phyloP scores from a whole-genome alignment of 2,329 filamentous ascomycete species.

The Diaporthe sp. region DNA sequence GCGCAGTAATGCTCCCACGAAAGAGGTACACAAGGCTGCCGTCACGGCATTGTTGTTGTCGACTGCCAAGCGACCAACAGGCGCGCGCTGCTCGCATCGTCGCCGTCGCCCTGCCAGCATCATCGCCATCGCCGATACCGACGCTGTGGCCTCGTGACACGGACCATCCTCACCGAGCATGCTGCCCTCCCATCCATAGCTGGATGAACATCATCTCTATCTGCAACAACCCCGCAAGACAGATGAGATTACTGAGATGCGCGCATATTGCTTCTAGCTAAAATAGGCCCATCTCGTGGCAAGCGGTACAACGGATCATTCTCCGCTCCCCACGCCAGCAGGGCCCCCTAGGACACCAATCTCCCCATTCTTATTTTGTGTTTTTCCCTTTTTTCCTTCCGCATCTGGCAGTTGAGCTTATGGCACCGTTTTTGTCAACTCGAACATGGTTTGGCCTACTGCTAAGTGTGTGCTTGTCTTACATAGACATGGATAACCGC shows the following conservation, averaged over 20 bases:
- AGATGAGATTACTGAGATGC: conserved; percentile 16
- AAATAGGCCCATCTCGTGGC: neutral
- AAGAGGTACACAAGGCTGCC: neutral
- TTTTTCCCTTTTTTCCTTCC: conserved; percentile 11
- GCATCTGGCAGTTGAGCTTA: neutral
- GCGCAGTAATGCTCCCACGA: neutral
- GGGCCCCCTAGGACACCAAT: neutral
- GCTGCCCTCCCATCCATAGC: neutral
- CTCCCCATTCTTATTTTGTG: neutral
- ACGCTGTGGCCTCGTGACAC: conserved; percentile 2
- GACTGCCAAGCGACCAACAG: neutral
- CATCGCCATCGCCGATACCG: conserved; percentile 9
- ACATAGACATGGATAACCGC: neutral
- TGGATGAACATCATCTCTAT: conserved; percentile 18
- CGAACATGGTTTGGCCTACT: neutral
- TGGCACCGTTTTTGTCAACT: neutral
- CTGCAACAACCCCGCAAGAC: conserved; percentile 16
- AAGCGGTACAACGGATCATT: conserved; percentile 1
- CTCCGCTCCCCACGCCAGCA: neutral
- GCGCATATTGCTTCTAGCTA: neutral
- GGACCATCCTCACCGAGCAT: conserved; percentile 6
- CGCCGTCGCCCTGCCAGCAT: neutral
- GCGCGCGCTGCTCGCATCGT: neutral
- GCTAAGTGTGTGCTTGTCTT: neutral
- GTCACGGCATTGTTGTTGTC: neutral